Evolutionary conservation across 176 grass and related monocot genomes (phyloP).

Genomic region (Urochloa ruziziensis): DNA sequence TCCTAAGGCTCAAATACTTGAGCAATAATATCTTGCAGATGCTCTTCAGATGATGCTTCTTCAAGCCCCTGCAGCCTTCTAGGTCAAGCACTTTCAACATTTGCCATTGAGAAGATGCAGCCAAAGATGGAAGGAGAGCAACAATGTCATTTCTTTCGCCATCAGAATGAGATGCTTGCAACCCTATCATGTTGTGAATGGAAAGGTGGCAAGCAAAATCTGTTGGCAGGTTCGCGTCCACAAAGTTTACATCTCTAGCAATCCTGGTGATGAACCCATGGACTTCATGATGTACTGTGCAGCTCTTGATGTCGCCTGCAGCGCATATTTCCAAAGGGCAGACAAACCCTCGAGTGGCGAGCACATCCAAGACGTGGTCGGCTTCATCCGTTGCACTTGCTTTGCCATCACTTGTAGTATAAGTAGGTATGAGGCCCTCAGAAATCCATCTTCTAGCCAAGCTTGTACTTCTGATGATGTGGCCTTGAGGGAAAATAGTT

Average conservation of each 20-base stretch:
- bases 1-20: constrained; percentile 30
- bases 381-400: not conserved
- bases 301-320: not conserved
- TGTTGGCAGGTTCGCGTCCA: not conserved
- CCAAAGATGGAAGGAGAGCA: not conserved
- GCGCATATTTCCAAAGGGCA: not conserved
- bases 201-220: not conserved
- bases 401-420: too few relatives aligned
- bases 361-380: not conserved
- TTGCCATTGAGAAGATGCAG: not conserved
- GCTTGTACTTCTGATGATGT: not conserved
- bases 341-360: not conserved
- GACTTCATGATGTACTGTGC: not conserved
- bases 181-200: not conserved
- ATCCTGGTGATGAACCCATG: not conserved
- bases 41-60: not conserved
- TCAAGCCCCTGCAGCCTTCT: not conserved
- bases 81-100: constrained; percentile 33
- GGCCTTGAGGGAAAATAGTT: not conserved
- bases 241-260: not conserved
- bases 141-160: not conserved
- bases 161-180: not conserved
- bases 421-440: not conserved
- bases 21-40: constrained; percentile 27
- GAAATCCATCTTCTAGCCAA: constrained; percentile 8